Base-by-base conservation (phyloP, 179 eudicot species). In the Patellifolia procumbens region DNA sequence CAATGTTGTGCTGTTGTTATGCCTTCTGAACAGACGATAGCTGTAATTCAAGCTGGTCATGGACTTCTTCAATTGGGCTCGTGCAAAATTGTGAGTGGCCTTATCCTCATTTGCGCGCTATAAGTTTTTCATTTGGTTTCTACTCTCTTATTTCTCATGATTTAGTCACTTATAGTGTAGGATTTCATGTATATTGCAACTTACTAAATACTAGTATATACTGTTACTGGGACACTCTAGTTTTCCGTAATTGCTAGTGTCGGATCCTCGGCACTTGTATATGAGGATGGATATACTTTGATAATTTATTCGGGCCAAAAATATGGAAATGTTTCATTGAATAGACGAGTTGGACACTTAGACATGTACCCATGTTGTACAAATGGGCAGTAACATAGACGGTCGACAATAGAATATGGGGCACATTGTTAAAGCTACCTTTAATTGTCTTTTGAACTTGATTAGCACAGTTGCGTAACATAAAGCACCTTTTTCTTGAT, bases 11-110 rank as follows among this genome's bases (percentile, higher is more conserved):
- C n/a, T 45, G 0, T 58, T 39, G 20, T 16, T 32, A 16, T 76
- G 73, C 78, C 7, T 51, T 37, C 58, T 55, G 31, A 58, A 63
- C 88, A 94, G 98, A 94, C 98, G 12, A 94, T 94, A 67, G 98
- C 98, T 78, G 98, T 94, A 73, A 94, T 94, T 81, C 98, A 94
- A 88, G 98, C 98, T 75, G 98, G 97, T 55, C 98, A 92, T 80
- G 98, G 98, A 43, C 97, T 94, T 67, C 92, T 94, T 61, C 98
- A 94, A 48, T 85, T 94, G 32, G 97, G 98, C 32, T 94, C 98
- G 58, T 94, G 98, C 97, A 94, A 94, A 82, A 94, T 91, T 88
- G 98, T 94, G 83, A 89, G 98, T 85, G 8, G 1, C 8, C 56
- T 28, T 13, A 5, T 67, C 48, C 31, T 43, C 16, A 15, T 7